Evolutionary conservation across 2,329 filamentous ascomycete species (phyloP).

Genomic region (Colletotrichum chlorophyti): DNA sequence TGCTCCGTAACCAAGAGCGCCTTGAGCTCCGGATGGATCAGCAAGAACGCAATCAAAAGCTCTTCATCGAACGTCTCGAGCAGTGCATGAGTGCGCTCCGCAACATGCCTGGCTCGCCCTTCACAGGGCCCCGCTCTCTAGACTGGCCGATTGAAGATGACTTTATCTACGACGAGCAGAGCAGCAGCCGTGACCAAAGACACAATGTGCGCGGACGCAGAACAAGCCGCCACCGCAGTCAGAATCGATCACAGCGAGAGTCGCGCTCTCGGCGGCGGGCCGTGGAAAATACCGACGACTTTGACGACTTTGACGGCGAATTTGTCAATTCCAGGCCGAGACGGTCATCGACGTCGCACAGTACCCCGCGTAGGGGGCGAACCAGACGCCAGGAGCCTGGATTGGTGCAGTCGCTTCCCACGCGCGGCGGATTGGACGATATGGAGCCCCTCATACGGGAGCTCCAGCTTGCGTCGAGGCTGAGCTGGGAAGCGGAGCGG

Average conservation of each 20-base stretch:
- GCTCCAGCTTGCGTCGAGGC: slow-evolving; percentile 33
- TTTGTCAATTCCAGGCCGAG: not conserved
- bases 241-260: not conserved
- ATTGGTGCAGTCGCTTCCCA: not conserved
- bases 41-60: slow-evolving; percentile 26
- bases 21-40: slow-evolving; percentile 27
- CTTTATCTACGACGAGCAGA: slow-evolving; percentile 20
- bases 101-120: slow-evolving; percentile 3
- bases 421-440: slow-evolving; percentile 41
- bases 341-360: slow-evolving; percentile 14
- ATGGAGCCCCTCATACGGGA: slow-evolving; percentile 55
- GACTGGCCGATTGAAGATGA: slow-evolving; percentile 13
- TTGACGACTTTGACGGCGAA: slow-evolving; percentile 9
- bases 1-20: slow-evolving; percentile 28
- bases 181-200: slow-evolving; percentile 4
- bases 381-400: not conserved
- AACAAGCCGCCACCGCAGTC: not conserved
- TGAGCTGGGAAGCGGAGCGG: slow-evolving; percentile 24
- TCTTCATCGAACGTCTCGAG: slow-evolving; percentile 27
- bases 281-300: not conserved
- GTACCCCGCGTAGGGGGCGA: not conserved
- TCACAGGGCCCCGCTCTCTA: not conserved
- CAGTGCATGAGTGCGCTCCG: slow-evolving; percentile 20
- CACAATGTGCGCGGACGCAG: slow-evolving; percentile 12
- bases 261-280: not conserved